phyloP scores from a whole-genome alignment of 164 flowering plant species.

The Nymphaea colorata region DNA sequence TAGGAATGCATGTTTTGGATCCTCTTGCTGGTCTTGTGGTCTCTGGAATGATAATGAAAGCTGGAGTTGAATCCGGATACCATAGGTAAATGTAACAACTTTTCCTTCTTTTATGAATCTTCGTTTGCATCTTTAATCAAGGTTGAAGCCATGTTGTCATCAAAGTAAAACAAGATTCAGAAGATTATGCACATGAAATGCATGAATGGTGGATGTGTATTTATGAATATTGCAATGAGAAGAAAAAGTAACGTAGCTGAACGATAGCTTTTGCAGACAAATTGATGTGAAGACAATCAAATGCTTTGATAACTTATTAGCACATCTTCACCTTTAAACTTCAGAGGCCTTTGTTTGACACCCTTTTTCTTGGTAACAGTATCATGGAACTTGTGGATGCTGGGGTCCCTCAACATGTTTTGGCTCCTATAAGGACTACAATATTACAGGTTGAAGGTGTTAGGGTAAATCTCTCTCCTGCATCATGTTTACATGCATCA shows the following conservation, averaged over 20 bases:
- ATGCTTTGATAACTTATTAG: no score
- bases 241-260: no score
- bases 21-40: constrained; percentile 94
- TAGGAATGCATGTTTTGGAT: constrained; percentile 80
- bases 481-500: background rate
- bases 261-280: no score
- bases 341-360: background rate
- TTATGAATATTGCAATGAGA: no score
- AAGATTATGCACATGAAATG: no score
- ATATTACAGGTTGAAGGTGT: constrained; percentile 76
- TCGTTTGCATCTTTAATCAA: background rate
- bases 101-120: background rate
- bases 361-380: constrained; percentile 24
- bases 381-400: constrained; percentile 97
- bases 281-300: no score
- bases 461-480: constrained; percentile 28
- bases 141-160: background rate
- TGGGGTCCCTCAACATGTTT: constrained; percentile 47
- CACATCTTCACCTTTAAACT: no score
- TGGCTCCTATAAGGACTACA: constrained; percentile 54
- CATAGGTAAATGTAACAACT: constrained; percentile 42
- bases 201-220: no score
- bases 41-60: constrained; percentile 90
- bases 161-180: background rate
- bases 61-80: constrained; percentile 80